These are phyloP conservation scores for Yamadazyma kitorensis DNA, from an alignment of 805 yeast genomes.

Conservation along the genomic window DNA sequence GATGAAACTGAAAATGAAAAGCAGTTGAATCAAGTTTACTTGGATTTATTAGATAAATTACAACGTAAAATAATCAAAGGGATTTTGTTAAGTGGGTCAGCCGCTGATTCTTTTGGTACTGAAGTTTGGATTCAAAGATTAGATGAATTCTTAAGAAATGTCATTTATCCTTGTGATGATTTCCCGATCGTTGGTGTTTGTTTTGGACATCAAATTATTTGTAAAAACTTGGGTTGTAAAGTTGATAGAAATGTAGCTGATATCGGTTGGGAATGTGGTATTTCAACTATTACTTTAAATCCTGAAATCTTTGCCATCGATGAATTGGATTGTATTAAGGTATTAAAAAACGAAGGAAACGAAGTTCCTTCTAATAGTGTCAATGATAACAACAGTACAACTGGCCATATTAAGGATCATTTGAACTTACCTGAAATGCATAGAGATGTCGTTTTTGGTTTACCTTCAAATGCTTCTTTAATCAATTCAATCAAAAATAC, in stretches of 20 bases:
- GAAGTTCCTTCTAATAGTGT: neutral
- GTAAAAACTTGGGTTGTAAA: constrained; percentile 59
- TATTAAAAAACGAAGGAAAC: constrained; percentile 33
- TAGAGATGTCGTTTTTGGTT: constrained; percentile 35
- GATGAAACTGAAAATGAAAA: constrained; percentile 12
- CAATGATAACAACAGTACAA: constrained; percentile 3
- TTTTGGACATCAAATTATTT: constrained; percentile 83
- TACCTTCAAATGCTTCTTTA: constrained; percentile 35
- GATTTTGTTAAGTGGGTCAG: constrained; percentile 53
- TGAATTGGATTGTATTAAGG: constrained; percentile 10
- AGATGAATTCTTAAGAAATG: constrained; percentile 28
- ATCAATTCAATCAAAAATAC: constrained; percentile 22
- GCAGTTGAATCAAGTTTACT: constrained; percentile 10
- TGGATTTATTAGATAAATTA: constrained; percentile 23
- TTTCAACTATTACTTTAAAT: constrained; percentile 48
- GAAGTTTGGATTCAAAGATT: constrained; percentile 43
- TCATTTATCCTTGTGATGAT: constrained; percentile 11
- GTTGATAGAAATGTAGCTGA: constrained; percentile 50
- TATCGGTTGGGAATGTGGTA: constrained; percentile 74
- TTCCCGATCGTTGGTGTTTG: constrained; percentile 67
- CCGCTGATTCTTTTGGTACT: constrained; percentile 42
- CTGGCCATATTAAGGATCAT: constrained; percentile 18
- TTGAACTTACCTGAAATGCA: constrained; percentile 38
- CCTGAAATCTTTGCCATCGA: constrained; percentile 28
- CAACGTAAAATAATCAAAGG: constrained; percentile 30